Evolutionary conservation across 1,284 basidiomycete genomes (phyloP), one percentile per base, ranked within the genome.

Genomic region (Boletellus sp.): DNA sequence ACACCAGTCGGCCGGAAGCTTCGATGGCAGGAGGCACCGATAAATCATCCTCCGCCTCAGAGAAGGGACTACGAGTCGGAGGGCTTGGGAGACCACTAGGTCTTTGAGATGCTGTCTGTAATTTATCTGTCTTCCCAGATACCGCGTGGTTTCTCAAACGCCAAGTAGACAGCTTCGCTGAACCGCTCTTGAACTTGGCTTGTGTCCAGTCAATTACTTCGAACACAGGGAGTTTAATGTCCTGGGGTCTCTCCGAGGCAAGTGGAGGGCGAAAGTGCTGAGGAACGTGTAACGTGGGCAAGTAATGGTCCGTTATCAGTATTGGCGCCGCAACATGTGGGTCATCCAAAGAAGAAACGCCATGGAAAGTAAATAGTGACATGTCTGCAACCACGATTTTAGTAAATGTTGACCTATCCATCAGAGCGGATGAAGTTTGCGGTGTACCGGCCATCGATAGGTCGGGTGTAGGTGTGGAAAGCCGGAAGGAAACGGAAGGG

Each of bases 151-250:
- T 59, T 59, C 68, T 77, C 18, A 70, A 76, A 42, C 84, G 74
- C 87, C 88, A 90, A 12, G 72, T 69, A 0, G 85, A 83, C 18
- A 84, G 54, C 63, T 79, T 84, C 21, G 77, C 71, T 11, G 80
- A 79, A 37, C 71, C 70, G 24, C 61, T 67, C 36, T 67, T 61
- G 50, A 73, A 64, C 22, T 65, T 68, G 15, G 71, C 63, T 45
- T 74, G 71, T 19, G 81, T 86, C 87, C 86, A 89, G 57, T 90
- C 82, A 10, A 75, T 57, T 8, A 83, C 61, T 18, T 80, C 77
- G 56, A 90, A 83, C 11, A 63, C 63, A 0, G 86, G 85, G 32
- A 81, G 71, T 36, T 56, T 55, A 26, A 64, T 62, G 49, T 66
- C 60, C 50, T 50, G 49, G 43, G 59, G 56, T 52, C 50, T 56